Conservation (phyloP, 306 rosid species). For the Quercus dentata region DNA sequence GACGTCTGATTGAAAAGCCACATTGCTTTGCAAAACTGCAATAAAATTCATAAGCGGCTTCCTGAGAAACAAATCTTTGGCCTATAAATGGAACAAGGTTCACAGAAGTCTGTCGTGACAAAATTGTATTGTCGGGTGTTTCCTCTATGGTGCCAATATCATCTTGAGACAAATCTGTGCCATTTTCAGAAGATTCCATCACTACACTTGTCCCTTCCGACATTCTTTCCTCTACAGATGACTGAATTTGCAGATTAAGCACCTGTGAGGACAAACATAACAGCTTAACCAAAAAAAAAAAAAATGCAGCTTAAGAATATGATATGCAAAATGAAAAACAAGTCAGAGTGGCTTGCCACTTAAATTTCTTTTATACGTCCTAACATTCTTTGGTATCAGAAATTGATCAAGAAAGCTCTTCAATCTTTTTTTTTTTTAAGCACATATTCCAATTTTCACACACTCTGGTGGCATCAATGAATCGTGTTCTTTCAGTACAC, state of each 20-base stretch:
- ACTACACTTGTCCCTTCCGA: constrained; percentile 60
- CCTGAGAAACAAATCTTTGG: constrained; percentile 79
- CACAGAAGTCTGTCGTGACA: constrained; percentile 76
- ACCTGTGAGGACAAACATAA: constrained; percentile 23
- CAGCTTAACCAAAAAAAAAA: not conserved
- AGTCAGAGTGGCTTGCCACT: not conserved
- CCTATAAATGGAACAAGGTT: constrained; percentile 80
- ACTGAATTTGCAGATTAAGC: constrained; percentile 10
- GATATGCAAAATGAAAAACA: constrained; percentile 12
- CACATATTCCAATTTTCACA: not conserved
- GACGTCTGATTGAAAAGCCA: constrained; percentile 84
- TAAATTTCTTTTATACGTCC: not conserved
- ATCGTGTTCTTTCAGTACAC: not conserved
- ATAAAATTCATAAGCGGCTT: constrained; percentile 87
- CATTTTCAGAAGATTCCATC: constrained; percentile 72
- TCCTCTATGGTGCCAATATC: constrained; percentile 68
- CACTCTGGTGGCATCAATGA: not conserved
- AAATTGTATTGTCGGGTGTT: constrained; percentile 57
- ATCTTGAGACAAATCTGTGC: constrained; percentile 74
- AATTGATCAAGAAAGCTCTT: not conserved
- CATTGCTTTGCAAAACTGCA: constrained; percentile 81
- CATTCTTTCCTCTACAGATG: constrained; percentile 31
- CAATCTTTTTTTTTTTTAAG: not conserved
- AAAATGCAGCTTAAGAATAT: not conserved
- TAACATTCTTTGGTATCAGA: not conserved